These are phyloP conservation scores for Cydonia oblonga DNA, from an alignment of 331 rosid species.

Conservation along the genomic window DNA sequence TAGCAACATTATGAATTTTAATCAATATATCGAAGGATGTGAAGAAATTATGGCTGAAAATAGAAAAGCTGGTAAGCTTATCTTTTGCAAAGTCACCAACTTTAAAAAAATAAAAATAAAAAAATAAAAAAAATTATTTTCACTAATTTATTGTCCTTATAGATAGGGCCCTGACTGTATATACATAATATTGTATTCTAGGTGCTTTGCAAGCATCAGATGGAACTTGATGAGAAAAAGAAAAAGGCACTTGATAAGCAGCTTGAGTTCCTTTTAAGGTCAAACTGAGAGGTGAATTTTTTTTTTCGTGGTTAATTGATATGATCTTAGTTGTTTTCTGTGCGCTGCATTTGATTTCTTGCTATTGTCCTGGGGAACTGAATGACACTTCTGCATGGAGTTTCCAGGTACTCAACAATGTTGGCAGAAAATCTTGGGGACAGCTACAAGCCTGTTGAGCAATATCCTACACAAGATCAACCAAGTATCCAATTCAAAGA, in stretches of 20 bases:
- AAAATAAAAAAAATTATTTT: no score
- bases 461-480: conserved; percentile 28
- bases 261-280: conserved; percentile 92
- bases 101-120: no score
- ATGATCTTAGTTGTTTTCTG: not conserved
- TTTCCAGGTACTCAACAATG: conserved; percentile 89
- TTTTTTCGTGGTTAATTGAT: not conserved
- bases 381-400: conserved; percentile 9
- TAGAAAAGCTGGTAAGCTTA: conserved; percentile 83
- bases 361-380: not conserved
- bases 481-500: conserved; percentile 27
- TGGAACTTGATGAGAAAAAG: conserved; percentile 91
- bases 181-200: conserved; percentile 15
- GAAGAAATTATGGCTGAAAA: conserved; percentile 94
- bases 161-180: conserved; percentile 3
- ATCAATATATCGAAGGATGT: conserved; percentile 85
- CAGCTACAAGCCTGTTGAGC: conserved; percentile 43
- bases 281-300: conserved; percentile 79
- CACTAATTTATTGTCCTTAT: not conserved
- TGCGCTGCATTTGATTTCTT: not conserved
- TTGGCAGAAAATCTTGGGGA: conserved; percentile 96
- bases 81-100: not conserved
- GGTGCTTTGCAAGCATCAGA: conserved; percentile 97
- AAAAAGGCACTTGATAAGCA: conserved; percentile 91
- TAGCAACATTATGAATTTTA: conserved; percentile 7